These are phyloP conservation scores for Exserohilum rostratum DNA, from an alignment of 2,329 filamentous ascomycete genomes.

Conservation along the genomic window DNA sequence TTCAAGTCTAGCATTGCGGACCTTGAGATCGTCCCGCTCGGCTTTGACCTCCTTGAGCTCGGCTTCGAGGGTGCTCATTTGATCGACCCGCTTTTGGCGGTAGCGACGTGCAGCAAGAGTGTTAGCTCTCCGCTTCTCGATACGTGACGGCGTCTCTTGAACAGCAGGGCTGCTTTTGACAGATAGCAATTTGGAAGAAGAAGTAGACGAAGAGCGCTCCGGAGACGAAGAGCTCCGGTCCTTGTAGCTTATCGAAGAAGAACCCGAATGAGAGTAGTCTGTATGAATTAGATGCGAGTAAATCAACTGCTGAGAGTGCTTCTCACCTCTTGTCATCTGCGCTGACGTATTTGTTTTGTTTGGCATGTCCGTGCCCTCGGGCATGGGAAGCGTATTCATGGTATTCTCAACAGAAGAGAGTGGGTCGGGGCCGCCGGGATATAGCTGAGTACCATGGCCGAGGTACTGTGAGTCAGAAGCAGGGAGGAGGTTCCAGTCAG, in stretches of 20 bases:
- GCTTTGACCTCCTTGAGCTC: constrained; percentile 63
- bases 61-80: constrained; percentile 66
- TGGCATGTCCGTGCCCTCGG: constrained; percentile 18
- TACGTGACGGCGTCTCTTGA: constrained; percentile 32
- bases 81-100: constrained; percentile 72
- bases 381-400: constrained; percentile 26
- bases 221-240: constrained; percentile 34
- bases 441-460: constrained; percentile 27
- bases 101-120: constrained; percentile 75
- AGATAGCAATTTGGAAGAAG: constrained; percentile 29
- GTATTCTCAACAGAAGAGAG: constrained; percentile 20
- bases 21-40: constrained; percentile 68
- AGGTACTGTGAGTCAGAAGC: constrained; percentile 29
- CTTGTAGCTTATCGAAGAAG: constrained; percentile 33
- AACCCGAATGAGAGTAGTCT: constrained; percentile 37
- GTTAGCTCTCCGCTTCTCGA: constrained; percentile 68
- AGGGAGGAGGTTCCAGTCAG: constrained; percentile 35
- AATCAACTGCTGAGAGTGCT: background rate
- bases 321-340: constrained; percentile 36
- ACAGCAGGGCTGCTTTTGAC: constrained; percentile 30
- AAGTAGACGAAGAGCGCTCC: constrained; percentile 29
- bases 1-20: constrained; percentile 68
- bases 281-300: constrained; percentile 16
- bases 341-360: constrained; percentile 27
- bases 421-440: constrained; percentile 18